A percentile compares a stretch with the other conserved stretches of the same genome.
Conservation (phyloP, 2,329 filamentous ascomycete species). For the Pseudopyricularia javanii region DNA sequence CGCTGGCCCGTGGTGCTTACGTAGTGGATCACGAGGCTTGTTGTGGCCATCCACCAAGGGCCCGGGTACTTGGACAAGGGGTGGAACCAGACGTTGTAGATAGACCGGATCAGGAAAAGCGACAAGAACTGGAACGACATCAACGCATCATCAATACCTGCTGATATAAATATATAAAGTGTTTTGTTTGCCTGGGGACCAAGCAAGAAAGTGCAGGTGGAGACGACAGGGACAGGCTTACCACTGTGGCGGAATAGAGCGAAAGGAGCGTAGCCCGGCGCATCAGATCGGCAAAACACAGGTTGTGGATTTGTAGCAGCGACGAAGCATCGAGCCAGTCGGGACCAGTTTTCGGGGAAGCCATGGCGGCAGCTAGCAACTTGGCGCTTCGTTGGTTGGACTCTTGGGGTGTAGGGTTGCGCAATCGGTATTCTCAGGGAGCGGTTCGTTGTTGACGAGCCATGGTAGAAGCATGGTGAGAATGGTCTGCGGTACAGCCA, state of each 20-base stretch:
- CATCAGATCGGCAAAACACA: neutral
- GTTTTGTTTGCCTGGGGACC: neutral
- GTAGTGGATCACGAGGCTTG: neutral
- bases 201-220: neutral
- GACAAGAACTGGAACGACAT: neutral
- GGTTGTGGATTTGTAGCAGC: neutral
- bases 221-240: neutral
- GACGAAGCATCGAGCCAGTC: neutral
- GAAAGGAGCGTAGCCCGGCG: neutral
- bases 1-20: neutral
- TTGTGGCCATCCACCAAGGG: neutral
- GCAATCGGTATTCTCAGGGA: no score
- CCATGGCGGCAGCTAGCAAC: neutral
- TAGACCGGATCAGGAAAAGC: neutral
- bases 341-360: neutral
- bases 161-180: neutral
- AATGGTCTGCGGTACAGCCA: no score
- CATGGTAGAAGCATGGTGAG: neutral
- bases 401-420: no score
- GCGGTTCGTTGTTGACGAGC: neutral
- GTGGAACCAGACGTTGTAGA: constrained; percentile 2
- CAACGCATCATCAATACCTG: neutral
- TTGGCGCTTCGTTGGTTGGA: no score
- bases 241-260: neutral
- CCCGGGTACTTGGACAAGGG: constrained; percentile 1